Base-by-base conservation (phyloP, 2,329 filamentous ascomycete genomes). In the Pleurostoma richardsiae region DNA sequence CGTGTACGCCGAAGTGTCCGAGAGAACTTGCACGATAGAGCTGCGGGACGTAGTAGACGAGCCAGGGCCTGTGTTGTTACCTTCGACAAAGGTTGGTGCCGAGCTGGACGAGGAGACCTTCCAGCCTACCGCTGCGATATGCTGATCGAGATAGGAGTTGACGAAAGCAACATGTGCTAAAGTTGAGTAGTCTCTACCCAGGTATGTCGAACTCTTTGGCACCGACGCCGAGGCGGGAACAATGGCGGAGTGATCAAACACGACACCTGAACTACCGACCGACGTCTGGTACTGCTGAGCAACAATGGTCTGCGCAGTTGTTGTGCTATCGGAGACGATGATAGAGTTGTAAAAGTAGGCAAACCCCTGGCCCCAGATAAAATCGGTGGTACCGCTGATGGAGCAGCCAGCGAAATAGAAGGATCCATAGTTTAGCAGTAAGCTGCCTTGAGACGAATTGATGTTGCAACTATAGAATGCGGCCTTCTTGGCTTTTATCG, bases 51-150 rank as follows among this genome's bases (percentile, higher is more conserved):
- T 52, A 3, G 58, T 52, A 5, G 52, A 52, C 31, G 49, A 55
- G 4, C 62, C 62, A 4, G 60, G 56, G 0, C 62, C 62, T 1
- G 62, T 64, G 44, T 65, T 65, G 51, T 65, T 65, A 6, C 55
- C 55, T 42, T 65, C 62, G 1, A 51, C 54, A 30, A 64, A 64
- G 3, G 55, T 55, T 4, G 60, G 61, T 19, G 43, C 43, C 31
- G 60, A 61, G 3, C 56, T 54, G 0, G 59, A 48, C 10, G 59
- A 39, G 4, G 45, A 47, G 5, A 65, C 39, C 39, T 55, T 53
- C 60, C 60, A 63, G 3, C 60, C 60, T 8, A 44, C 52, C 4
- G 56, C 31, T 5, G 54, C 47, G 33, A 63, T 58, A 11, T 63
- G 60, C 0, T 39, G 54, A 30, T 62, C 60, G 1, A 63, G 43